Base-by-base conservation (phyloP, 441 rosid species). In the Melastoma candidum region DNA sequence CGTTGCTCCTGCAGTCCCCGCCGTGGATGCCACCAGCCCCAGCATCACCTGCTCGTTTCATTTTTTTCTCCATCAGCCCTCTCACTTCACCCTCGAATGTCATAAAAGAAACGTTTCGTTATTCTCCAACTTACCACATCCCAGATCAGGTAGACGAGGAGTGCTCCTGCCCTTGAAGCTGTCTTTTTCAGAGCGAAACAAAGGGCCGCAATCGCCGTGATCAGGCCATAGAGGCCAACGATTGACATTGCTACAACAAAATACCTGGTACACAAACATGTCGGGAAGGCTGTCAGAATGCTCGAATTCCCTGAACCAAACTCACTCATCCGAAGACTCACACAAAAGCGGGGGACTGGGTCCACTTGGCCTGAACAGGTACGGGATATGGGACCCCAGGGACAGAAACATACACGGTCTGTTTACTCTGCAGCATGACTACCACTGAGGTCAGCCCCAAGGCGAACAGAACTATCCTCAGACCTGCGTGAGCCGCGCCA, bases 21-120 rank as follows among this genome's bases (percentile, higher is more conserved):
- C 75, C 4, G 95, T 95, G 9, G 96, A 77, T 1, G 88, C 88
- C 46, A 85, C 73, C 53, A 90, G 17, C 54, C 96, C 96, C 50
- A 87, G 29, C 58, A 85, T 55, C 63, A 90, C 53, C 96, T 90
- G 76, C 11, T 17, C 17, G 25, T 29, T 29, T 29, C 36, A 29
- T 17, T 17, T 17, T 17, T 29, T 29, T 29, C 36, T 29, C 36
- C 7, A 7, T 29, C 36, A 29, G 7, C 36, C 36, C 36, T 29
- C 36, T 29, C 36, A 7, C 36, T 29, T 29, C 36, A 29, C 7
- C 7, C 36, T 29, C 36, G 7, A 7, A 29, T 3, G 36, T 3
- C 36, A 7, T 29, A 3, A 29, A 29, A 29, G 7, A 29, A 3
- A 29, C 36, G 36, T 29, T 29, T 29, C 3, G 36, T 3, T n/a